Base-by-base conservation (phyloP, 2,329 filamentous ascomycete genomes). In the Scedosporium aurantiacum region DNA sequence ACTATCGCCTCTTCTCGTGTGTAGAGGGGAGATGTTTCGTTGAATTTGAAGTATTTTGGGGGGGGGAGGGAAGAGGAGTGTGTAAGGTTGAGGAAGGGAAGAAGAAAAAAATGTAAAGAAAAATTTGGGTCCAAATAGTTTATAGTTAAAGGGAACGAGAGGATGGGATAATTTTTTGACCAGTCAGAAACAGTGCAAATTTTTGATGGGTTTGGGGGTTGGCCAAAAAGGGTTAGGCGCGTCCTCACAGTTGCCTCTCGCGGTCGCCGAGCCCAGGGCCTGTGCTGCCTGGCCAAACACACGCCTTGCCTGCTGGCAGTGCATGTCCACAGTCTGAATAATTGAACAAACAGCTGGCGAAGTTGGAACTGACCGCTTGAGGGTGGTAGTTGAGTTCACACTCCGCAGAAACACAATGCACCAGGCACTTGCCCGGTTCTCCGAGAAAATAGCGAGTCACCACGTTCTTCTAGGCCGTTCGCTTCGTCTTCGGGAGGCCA, bases 61-160 rank as follows among this genome's bases (percentile, higher is more conserved):
- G 50, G 21, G 21, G 50, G 54, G 54, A 32, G 58, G 64, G 65
- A 65, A 62, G 61, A 56, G 41, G 61, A 61, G 45, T 56, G 43
- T 63, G 45, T 55, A 57, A 63, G 58, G 63, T 65, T 67, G 70
- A 69, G 67, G 69, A 68, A 68, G 68, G 68, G 66, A 63, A 66
- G 67, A 65, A 63, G 67, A 70, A 70, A 69, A 65, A 65, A 64
- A 66, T 64, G 63, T 37, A 12, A 63, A 65, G 50, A 61, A 60
- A 64, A 62, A 63, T 60, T 37, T 37, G 65, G 62, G 63, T 65
- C 72, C 71, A 70, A 69, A 67, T 72, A 65, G 61, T 62, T 62
- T 65, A 58, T 63, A 58, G 61, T 55, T 47, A 61, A 47, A 60
- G 57, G 40, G 57, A 61, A 40, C 41, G 45, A 60, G 60, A 57